Conservation (phyloP, 148 eudicot species). For the Tetragonia tetragonoides region DNA sequence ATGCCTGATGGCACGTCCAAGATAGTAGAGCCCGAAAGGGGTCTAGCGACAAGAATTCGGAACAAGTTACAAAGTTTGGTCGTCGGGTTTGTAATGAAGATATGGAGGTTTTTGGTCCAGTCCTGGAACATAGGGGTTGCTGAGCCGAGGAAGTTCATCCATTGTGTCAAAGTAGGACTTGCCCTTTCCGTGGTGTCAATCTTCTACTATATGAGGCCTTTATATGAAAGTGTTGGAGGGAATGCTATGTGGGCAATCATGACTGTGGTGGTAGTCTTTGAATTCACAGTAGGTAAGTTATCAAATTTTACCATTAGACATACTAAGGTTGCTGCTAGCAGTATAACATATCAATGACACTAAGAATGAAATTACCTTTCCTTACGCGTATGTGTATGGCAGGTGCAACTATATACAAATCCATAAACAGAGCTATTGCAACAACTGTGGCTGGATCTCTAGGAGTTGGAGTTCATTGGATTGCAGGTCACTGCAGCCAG, state of each 20-base stretch:
- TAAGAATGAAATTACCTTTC: neutral
- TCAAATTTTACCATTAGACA: no score
- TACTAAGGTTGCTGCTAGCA: neutral
- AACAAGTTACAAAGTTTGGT: slow-evolving; percentile 25
- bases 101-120: slow-evolving; percentile 45
- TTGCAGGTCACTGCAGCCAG: slow-evolving; percentile 60
- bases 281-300: slow-evolving; percentile 74
- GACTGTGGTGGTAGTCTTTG: slow-evolving; percentile 89
- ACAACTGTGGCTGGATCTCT: slow-evolving; percentile 67
- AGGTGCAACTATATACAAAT: slow-evolving; percentile 75
- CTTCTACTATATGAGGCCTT: slow-evolving; percentile 85
- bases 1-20: slow-evolving; percentile 50
- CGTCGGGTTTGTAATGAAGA: slow-evolving; percentile 23
- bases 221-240: slow-evolving; percentile 80
- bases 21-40: slow-evolving; percentile 40
- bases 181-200: slow-evolving; percentile 73
- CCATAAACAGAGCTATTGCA: slow-evolving; percentile 61
- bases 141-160: slow-evolving; percentile 69
- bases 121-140: slow-evolving; percentile 59
- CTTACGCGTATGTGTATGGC: slow-evolving; percentile 7
- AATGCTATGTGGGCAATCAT: slow-evolving; percentile 96
- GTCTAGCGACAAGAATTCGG: slow-evolving; percentile 16
- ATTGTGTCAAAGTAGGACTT: slow-evolving; percentile 74
- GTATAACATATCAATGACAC: neutral
- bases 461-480: slow-evolving; percentile 74